Base-by-base conservation (phyloP, 225 moss, liverwort and hornwort species). In the Anthoceros angustus region DNA sequence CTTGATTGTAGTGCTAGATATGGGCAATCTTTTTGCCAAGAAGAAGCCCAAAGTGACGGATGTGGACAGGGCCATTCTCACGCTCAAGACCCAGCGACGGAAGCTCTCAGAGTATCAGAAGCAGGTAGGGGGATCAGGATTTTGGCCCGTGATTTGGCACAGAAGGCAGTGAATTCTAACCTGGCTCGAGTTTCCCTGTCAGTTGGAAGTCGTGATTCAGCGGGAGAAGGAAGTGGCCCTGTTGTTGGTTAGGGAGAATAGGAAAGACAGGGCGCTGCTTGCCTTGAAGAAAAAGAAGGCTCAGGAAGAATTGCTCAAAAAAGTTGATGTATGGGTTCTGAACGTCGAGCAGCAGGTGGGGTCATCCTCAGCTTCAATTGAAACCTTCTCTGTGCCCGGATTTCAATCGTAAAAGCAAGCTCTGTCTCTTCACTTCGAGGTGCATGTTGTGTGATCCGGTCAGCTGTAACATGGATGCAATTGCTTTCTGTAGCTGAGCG, bases 41-140 rank as follows among this genome's bases (percentile, higher is more conserved):
- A 85, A 85, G 79, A 89, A 86, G 69, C 82, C 85, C 7, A 83
- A 89, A 74, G 87, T 98, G n/a, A 98, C 98, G 62, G 89, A 98
- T 23, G 72, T 81, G 0, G 98, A 98, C 73, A 82, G 73, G 50
- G 89, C 98, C 14, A 80, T 98, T 39, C 62, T 98, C 26, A 66
- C 79, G 8, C 86, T 98, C 20, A 92, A 83, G 70, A 89, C 98
- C 15, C 89, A 98, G 63, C 83, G 92, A 10, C 85, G 92, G 23
- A 98, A 83, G 72, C 69, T 98, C 60, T 40, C 78, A 11, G 69
- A 63, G 66, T 80, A 86, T 32, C 98, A 98, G 71, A 87, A 81
- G 42, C 87, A 98, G 86, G 91, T 95, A 7, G 43, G 69, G 15
- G 64, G 40, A 1, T n/a, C 23, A 21, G 23, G 18, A 11, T 40